These are phyloP conservation scores for Pterocarpus santalinus DNA, from an alignment of 306 rosid genomes.

Conservation along the genomic window DNA sequence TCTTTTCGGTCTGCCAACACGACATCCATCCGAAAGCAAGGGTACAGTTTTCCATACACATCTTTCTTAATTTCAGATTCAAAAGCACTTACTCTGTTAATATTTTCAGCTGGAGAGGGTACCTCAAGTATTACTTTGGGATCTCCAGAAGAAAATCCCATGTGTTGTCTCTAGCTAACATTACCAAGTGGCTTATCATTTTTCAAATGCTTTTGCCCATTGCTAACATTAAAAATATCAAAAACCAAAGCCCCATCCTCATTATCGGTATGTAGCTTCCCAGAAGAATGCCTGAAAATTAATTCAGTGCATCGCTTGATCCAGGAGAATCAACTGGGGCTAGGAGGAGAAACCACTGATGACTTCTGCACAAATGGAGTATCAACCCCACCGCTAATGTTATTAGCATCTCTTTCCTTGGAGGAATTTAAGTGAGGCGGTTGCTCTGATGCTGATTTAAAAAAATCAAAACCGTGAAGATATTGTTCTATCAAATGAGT, in stretches of 20 bases:
- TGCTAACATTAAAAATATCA: slow-evolving; percentile 45
- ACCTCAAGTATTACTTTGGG: slow-evolving; percentile 93
- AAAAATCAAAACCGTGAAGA: too few relatives aligned
- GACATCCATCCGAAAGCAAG: slow-evolving; percentile 45
- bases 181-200: slow-evolving; percentile 51
- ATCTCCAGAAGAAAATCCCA: slow-evolving; percentile 63
- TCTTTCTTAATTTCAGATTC: slow-evolving; percentile 52
- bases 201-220: slow-evolving; percentile 42
- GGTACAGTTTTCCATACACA: slow-evolving; percentile 50
- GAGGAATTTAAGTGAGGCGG: too few relatives aligned
- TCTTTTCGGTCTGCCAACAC: slow-evolving; percentile 71
- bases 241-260: slow-evolving; percentile 49
- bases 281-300: slow-evolving; percentile 74
- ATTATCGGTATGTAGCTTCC: slow-evolving; percentile 45
- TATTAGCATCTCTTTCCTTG: neutral
- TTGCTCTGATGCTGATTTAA: too few relatives aligned
- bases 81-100: slow-evolving; percentile 43
- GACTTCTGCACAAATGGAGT: slow-evolving; percentile 59
- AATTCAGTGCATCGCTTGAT: slow-evolving; percentile 73
- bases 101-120: slow-evolving; percentile 57
- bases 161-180: slow-evolving; percentile 52
- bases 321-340: slow-evolving; percentile 75
- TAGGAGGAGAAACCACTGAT: slow-evolving; percentile 55
- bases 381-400: slow-evolving; percentile 53
- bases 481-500: too few relatives aligned